A percentile compares a stretch with the other conserved stretches of the same genome.
Evolutionary conservation across 441 rosid genomes (phyloP).

Genomic region (Erysimum cheiri): DNA sequence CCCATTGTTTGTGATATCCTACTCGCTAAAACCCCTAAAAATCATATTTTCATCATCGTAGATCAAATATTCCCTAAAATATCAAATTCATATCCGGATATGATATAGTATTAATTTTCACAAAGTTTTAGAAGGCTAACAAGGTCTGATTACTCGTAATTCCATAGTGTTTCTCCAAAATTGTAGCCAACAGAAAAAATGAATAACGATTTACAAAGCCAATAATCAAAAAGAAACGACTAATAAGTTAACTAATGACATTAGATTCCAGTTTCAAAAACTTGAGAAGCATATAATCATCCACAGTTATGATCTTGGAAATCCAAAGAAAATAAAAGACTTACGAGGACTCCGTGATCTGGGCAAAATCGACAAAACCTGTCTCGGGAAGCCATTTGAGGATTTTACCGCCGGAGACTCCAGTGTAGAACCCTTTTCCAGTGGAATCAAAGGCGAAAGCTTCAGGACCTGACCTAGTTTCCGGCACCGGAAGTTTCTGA

Average conservation of each 20-base stretch:
- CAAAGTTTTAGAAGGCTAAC: background rate
- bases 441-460: slow-evolving; percentile 43
- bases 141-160: background rate
- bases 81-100: background rate
- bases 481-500: slow-evolving; percentile 42
- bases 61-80: background rate
- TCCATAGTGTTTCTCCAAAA: background rate
- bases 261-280: background rate
- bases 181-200: background rate
- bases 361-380: slow-evolving; percentile 41
- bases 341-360: slow-evolving; percentile 37
- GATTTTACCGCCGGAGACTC: slow-evolving; percentile 46
- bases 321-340: slow-evolving; percentile 8
- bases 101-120: background rate
- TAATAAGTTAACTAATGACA: background rate
- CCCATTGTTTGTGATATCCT: background rate
- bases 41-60: background rate
- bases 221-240: background rate
- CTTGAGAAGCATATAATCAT: background rate
- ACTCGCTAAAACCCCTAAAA: background rate
- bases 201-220: background rate
- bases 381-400: slow-evolving; percentile 39
- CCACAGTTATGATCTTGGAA: background rate
- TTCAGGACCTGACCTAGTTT: slow-evolving; percentile 42
- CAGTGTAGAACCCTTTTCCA: slow-evolving; percentile 45